These are phyloP conservation scores for Carex scoparia DNA, from an alignment of 176 grass and related monocot species.

Conservation along the genomic window DNA sequence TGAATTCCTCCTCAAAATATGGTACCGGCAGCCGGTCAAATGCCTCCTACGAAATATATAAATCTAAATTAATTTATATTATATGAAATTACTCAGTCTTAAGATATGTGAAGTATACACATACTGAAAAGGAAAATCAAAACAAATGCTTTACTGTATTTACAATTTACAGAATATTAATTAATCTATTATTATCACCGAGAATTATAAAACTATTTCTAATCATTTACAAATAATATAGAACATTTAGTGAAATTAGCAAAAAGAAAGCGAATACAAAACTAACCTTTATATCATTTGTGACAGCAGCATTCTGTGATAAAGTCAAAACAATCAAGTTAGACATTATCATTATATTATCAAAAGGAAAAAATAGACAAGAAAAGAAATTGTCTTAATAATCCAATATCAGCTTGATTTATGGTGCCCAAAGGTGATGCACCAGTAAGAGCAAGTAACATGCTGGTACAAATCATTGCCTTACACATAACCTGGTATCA, in stretches of 20 bases:
- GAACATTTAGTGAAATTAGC: neutral
- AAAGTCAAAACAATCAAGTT: neutral
- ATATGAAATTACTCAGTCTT: neutral
- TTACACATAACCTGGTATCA: neutral
- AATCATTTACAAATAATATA: neutral
- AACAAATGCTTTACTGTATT: constrained; percentile 7
- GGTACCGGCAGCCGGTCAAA: constrained; percentile 87
- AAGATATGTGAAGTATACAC: neutral
- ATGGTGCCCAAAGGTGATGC: neutral
- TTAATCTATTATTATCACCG: constrained; percentile 9
- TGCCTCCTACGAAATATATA: constrained; percentile 58
- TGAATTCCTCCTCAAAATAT: constrained; percentile 85
- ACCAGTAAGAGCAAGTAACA: neutral
- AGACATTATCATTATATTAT: constrained; percentile 1
- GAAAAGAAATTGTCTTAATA: neutral
- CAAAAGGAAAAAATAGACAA: neutral
- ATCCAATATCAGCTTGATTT: neutral
- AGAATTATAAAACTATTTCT: neutral
- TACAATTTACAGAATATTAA: neutral
- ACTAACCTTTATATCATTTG: constrained; percentile 1
- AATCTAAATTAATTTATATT: constrained; percentile 13
- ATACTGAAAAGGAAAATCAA: neutral
- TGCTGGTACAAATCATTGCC: constrained; percentile 7
- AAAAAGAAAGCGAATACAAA: neutral
- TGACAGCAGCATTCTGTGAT: constrained; percentile 2